These are phyloP conservation scores for Paecilomyces dactylethromorphus DNA, from an alignment of 2,329 filamentous ascomycete species.

Conservation along the genomic window DNA sequence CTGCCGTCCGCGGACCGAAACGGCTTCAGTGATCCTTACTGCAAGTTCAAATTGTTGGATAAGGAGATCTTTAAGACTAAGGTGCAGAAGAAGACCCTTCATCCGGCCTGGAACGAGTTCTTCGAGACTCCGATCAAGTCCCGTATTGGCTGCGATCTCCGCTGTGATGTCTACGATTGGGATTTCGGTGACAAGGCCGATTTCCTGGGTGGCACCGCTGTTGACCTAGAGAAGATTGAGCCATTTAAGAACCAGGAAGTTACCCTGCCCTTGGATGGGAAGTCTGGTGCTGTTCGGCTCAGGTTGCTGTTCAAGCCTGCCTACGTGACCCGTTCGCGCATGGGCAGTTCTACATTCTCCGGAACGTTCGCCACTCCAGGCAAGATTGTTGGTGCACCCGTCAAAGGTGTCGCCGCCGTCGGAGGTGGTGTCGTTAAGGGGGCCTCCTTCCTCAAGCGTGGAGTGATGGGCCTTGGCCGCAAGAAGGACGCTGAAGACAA, in stretches of 20 bases:
- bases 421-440: conserved; percentile 83
- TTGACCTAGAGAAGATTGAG: conserved; percentile 73
- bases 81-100: conserved; percentile 90
- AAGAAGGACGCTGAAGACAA: conserved; percentile 51
- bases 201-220: conserved; percentile 68
- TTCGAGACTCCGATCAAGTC: conserved; percentile 82
- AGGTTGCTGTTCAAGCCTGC: conserved; percentile 87
- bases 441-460: conserved; percentile 82
- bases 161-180: conserved; percentile 83
- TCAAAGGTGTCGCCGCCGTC: conserved; percentile 80
- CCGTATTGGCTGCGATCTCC: conserved; percentile 76
- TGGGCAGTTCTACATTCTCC: conserved; percentile 88
- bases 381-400: conserved; percentile 88
- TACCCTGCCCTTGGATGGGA: conserved; percentile 71
- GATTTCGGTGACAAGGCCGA: conserved; percentile 96
- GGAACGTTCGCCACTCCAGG: conserved; percentile 82
- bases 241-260: conserved; percentile 78
- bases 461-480: conserved; percentile 56
- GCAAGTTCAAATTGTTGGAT: conserved; percentile 85
- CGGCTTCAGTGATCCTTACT: conserved; percentile 94
- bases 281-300: conserved; percentile 75
- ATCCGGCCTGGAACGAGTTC: conserved; percentile 92
- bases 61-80: conserved; percentile 93
- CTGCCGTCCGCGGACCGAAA: conserved; percentile 94
- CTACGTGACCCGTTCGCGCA: conserved; percentile 78